phyloP scores from a whole-genome alignment of 108 stramenopile genomes.

The Cyclotella baltica region DNA sequence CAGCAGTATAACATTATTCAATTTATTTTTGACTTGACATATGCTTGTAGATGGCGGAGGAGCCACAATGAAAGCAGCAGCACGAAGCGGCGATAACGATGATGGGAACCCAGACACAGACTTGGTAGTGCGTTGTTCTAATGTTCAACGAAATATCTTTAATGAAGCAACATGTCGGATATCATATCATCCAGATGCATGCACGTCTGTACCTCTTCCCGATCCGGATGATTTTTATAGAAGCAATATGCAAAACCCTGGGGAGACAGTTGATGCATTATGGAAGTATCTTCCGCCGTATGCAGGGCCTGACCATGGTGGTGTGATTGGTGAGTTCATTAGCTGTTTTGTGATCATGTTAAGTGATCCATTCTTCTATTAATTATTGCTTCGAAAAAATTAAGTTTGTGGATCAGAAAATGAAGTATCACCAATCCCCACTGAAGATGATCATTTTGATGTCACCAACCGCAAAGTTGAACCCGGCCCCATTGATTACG shows the following conservation, averaged over 20 bases:
- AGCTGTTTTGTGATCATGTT: neutral
- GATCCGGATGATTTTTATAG: neutral
- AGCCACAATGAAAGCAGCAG: constrained; percentile 19
- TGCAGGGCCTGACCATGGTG: constrained; percentile 25
- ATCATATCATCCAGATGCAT: constrained; percentile 29
- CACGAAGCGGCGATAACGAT: constrained; percentile 15
- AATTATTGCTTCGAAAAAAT: neutral
- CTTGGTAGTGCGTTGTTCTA: constrained; percentile 43
- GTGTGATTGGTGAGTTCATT: constrained; percentile 6
- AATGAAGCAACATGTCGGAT: constrained; percentile 37
- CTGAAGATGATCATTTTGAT: constrained; percentile 37
- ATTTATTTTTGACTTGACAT: neutral
- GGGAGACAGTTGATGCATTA: neutral
- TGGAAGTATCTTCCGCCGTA: constrained; percentile 33
- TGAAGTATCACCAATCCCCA: constrained; percentile 42
- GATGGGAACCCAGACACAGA: constrained; percentile 20
- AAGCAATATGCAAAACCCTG: constrained; percentile 7
- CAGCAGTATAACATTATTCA: neutral
- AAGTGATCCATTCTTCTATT: neutral
- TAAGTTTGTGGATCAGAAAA: constrained; percentile 50
- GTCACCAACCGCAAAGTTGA: constrained; percentile 39
- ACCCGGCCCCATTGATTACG: constrained; percentile 28
- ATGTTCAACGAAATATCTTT: constrained; percentile 30
- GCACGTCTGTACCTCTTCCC: constrained; percentile 22
- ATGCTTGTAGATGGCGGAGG: constrained; percentile 27